phyloP scores from a whole-genome alignment of 768 basidiomycete species.

The Kwoniella dejecticola region DNA sequence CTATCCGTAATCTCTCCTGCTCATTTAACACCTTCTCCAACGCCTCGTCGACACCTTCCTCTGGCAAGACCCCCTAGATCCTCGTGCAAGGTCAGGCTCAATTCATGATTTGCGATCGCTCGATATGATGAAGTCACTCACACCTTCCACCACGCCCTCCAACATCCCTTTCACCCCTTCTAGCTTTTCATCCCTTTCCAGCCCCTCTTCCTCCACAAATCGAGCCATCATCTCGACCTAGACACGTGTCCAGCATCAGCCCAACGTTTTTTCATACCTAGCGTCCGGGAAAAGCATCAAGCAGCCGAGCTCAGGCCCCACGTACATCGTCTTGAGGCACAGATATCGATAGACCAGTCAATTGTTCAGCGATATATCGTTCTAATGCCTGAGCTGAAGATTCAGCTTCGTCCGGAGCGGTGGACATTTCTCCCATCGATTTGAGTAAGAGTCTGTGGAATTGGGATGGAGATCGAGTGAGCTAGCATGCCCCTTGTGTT shows the following conservation, averaged over 20 bases:
- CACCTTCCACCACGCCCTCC: slow-evolving; percentile 45
- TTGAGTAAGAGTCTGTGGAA: not conserved
- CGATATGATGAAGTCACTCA: slow-evolving; percentile 15
- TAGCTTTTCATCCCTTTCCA: slow-evolving; percentile 52
- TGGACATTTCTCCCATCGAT: not conserved
- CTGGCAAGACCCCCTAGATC: slow-evolving; percentile 28
- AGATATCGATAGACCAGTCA: slow-evolving; percentile 29
- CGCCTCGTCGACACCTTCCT: slow-evolving; percentile 34
- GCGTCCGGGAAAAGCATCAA: no score
- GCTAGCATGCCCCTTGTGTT: no score
- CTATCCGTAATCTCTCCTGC: slow-evolving; percentile 26
- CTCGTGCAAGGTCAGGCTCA: not conserved
- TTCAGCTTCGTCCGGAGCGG: slow-evolving; percentile 20
- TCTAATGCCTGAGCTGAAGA: slow-evolving; percentile 47
- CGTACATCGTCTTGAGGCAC: slow-evolving; percentile 50
- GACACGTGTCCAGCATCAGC: not conserved
- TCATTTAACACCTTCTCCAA: slow-evolving; percentile 34
- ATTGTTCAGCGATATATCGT: slow-evolving; percentile 35
- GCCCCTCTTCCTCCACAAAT: slow-evolving; percentile 53
- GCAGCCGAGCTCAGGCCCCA: not conserved
- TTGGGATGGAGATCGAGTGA: no score
- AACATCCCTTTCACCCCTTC: slow-evolving; percentile 54
- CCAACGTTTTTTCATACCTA: no score
- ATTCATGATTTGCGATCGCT: not conserved
- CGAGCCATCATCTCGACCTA: slow-evolving; percentile 54